phyloP scores from a whole-genome alignment of 2,329 filamentous ascomycete species.

The Colletotrichum cereale region DNA sequence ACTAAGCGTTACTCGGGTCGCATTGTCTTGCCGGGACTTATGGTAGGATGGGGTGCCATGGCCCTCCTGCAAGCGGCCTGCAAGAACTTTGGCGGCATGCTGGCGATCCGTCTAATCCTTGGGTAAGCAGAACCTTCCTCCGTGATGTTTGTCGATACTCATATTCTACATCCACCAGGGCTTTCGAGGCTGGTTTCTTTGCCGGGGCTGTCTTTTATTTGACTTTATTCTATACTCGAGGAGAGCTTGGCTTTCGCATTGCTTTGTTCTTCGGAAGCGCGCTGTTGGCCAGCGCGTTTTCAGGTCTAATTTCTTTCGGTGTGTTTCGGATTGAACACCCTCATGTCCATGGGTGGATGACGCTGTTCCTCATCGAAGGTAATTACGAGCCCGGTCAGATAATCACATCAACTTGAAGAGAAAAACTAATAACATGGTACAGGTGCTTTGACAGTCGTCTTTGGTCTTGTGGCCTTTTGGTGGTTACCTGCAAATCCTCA shows the following conservation, averaged over 20 bases:
- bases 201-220: conserved; percentile 66
- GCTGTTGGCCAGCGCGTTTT: conserved; percentile 13
- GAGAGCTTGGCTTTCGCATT: conserved; percentile 57
- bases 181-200: conserved; percentile 68
- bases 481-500: conserved; percentile 53
- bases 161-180: background rate
- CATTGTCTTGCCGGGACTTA: conserved; percentile 51
- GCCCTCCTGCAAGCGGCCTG: conserved; percentile 52
- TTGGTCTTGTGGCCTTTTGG: conserved; percentile 18
- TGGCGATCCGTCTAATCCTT: conserved; percentile 63
- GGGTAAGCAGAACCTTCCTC: conserved; percentile 19
- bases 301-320: conserved; percentile 19
- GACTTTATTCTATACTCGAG: conserved; percentile 63
- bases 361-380: conserved; percentile 24
- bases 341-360: conserved; percentile 24
- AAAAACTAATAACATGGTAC: accelerated
- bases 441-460: conserved; percentile 19
- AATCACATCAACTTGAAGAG: background rate
- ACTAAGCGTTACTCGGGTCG: conserved; percentile 57
- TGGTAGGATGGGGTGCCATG: conserved; percentile 62
- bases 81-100: conserved; percentile 60
- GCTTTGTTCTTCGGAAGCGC: conserved; percentile 25
- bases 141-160: background rate
- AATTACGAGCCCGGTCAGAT: background rate
- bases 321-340: conserved; percentile 25